Base-by-base conservation (phyloP, 805 yeast genomes). In the Saccharomycopsis sp. region DNA sequence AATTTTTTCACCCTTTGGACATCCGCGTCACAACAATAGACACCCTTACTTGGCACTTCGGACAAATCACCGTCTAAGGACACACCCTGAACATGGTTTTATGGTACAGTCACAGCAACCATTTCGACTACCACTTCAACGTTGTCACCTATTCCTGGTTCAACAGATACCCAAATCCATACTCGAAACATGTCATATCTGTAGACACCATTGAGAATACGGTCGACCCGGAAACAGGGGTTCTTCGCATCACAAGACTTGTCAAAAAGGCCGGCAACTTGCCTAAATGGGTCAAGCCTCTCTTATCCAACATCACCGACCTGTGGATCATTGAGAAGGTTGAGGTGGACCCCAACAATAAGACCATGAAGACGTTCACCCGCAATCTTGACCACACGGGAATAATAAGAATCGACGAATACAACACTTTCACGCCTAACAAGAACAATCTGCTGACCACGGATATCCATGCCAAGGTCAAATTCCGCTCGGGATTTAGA, bases 271-370 rank as follows among this genome's bases (percentile, higher is more conserved):
- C 80, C 2, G 97, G 97, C 1, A 78, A 89, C 63, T 74, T 91
- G 44, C 97, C 97, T 3, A 70, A 75, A 41, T 90, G 94, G 82
- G 82, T 87, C 24, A 80, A 78, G 63, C 92, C 92, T 2, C 80
- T 90, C 56, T 69, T 91, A 60, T 91, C 92, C 1, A 75, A 78
- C 52, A 81, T 82, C 24, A 76, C 87, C 34, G 84, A 87, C 56
- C 76, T 89, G 12, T 89, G 94, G 92, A 82, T 91, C 48, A 79
- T 91, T 51, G 98, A 91, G 67, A 80, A 82, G 64, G 80, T 90
- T 0, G 71, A 85, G 9, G 85, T 91, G 20, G 87, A 91, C 69
- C 89, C 92, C 0, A 64, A 67, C 8, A 66, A 69, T 2, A 71
- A 76, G 60, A 74, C 75, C 7, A 75, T 91, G 79, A 66, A 74